A percentile compares a stretch with the other conserved stretches of the same genome.
Conservation (phyloP, 176 grass and related monocot species). For the Poa annua region DNA sequence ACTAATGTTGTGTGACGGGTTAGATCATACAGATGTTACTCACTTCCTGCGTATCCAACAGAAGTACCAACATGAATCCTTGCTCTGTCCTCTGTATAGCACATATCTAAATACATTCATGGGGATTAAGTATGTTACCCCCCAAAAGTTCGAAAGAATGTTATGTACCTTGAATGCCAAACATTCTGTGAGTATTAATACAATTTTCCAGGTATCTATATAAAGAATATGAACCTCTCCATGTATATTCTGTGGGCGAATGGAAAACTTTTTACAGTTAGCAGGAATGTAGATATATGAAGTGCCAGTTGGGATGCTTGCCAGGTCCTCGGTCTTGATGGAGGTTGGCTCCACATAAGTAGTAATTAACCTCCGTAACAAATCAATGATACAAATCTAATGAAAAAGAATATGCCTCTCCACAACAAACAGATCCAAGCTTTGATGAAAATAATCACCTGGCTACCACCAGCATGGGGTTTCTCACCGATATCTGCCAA, state of each 20-base stretch:
- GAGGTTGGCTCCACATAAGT: slow-evolving; percentile 41
- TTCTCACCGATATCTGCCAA: slow-evolving; percentile 48
- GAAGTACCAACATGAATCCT: slow-evolving; percentile 16
- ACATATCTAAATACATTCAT: slow-evolving; percentile 19
- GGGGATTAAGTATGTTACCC: slow-evolving; percentile 26
- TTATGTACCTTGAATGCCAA: slow-evolving; percentile 44
- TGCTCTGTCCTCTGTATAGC: neutral
- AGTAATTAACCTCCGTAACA: slow-evolving; percentile 54
- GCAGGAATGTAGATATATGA: slow-evolving; percentile 41
- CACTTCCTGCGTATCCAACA: slow-evolving; percentile 10
- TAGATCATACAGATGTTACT: slow-evolving; percentile 13
- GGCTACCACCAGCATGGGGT: slow-evolving; percentile 23
- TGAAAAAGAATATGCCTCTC: slow-evolving; percentile 44
- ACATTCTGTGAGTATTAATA: slow-evolving; percentile 48
- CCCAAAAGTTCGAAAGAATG: slow-evolving; percentile 48
- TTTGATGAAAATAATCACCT: slow-evolving; percentile 33
- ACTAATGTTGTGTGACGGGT: neutral
- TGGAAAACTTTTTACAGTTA: slow-evolving; percentile 58
- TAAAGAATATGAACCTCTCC: slow-evolving; percentile 54
- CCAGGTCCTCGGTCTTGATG: slow-evolving; percentile 36
- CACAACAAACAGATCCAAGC: slow-evolving; percentile 48
- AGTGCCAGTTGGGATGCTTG: slow-evolving; percentile 42
- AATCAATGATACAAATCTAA: slow-evolving; percentile 56
- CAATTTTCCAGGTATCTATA: slow-evolving; percentile 42
- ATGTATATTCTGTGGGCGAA: slow-evolving; percentile 49